Evolutionary conservation across 768 basidiomycete genomes (phyloP).

Genomic region (Coprinellus micaceus): DNA sequence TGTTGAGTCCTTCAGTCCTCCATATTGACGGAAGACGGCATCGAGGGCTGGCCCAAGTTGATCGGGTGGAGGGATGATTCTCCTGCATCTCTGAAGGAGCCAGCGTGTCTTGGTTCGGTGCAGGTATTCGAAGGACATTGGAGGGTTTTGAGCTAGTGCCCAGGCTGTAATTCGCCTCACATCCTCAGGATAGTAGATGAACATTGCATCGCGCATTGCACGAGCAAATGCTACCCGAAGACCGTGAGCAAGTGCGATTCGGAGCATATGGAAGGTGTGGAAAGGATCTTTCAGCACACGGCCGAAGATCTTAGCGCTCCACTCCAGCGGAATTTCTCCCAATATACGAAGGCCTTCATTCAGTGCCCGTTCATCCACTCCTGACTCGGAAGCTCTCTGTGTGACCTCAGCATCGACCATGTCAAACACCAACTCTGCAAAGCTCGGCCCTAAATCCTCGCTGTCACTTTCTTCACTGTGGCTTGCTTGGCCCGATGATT

Average conservation of each 20-base stretch:
- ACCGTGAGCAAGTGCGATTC: constrained; percentile 19
- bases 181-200: constrained; percentile 18
- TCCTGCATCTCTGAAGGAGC: constrained; percentile 18
- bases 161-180: not conserved
- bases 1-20: constrained; percentile 29
- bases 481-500: no score
- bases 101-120: not conserved
- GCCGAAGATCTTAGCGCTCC: constrained; percentile 9
- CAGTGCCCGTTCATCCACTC: not conserved
- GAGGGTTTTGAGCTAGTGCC: not conserved
- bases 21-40: constrained; percentile 27
- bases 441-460: no score
- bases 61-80: constrained; percentile 30
- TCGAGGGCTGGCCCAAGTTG: constrained; percentile 22
- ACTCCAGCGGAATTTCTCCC: not conserved
- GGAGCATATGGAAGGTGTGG: constrained; percentile 25
- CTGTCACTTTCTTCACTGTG: no score
- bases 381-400: not conserved
- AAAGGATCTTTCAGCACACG: constrained; percentile 20
- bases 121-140: not conserved
- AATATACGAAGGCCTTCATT: not conserved
- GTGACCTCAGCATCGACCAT: not conserved
- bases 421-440: not conserved
- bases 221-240: constrained; percentile 18
- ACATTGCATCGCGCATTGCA: constrained; percentile 23